Evolutionary conservation across 371 early-diverging fungal species (phyloP), one percentile per base, ranked within the genome.

Genomic region (Mortierella sp.): DNA sequence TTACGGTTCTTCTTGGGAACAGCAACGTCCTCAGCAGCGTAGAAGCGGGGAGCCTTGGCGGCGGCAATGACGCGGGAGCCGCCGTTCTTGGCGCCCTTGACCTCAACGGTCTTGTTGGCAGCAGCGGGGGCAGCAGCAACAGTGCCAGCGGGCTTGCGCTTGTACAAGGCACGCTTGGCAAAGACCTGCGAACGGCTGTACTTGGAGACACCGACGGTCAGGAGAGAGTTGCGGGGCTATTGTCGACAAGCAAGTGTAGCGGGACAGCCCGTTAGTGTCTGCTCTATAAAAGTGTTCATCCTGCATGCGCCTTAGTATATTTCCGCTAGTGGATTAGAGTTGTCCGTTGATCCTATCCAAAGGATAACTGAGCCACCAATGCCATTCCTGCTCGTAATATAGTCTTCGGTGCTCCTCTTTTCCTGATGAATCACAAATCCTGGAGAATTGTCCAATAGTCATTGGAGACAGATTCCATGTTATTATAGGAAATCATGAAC

Each of bases 61-160:
- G 89, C 81, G 53, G 93, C 87, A 54, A 94, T 87, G 68, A 80
- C 78, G 63, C 96, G 91, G 79, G 90, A 87, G 51, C 84, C 84
- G 72, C 92, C 92, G 89, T 94, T 95, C 88, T 93, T 93, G 68
- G 85, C 93, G 69, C 94, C 93, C 78, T 87, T 89, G 64, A 94
- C 88, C 69, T 83, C 81, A 54, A 89, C 85, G 59, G 88, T 86
- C 88, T 92, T 93, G 81, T 86, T 87, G 70, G 83, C 70, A 27
- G 86, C 83, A 44, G 79, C 82, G 60, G 82, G 81, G 56, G 76
- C 71, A 64, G 86, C 82, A 66, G 84, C 83, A 47, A 86, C 68
- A 67, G 84, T 80, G 55, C 84, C 76, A 60, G 83, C 78, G 84
- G 89, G 92, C 81, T 86, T 83, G 75, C 82, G 84, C 93, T 95